Evolutionary conservation across 495 filamentous ascomycete species (phyloP), one percentile per base, ranked within the genome.

Genomic region (Hypoxylon intermedium): DNA sequence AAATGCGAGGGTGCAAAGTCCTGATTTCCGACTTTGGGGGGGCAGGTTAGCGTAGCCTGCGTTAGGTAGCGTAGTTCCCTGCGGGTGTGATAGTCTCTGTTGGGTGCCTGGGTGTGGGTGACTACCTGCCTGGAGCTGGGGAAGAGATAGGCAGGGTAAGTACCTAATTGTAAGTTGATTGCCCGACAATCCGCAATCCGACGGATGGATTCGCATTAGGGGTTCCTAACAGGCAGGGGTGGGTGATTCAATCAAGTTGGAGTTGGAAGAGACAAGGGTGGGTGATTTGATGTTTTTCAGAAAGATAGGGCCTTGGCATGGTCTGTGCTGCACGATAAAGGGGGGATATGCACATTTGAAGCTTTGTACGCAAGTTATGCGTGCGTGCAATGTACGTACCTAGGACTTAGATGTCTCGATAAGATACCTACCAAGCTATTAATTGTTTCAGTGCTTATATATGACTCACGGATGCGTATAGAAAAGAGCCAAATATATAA

Each of bases 291-390:
- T 44, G 7, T 44, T 36, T 36, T 31, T n/a, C n/a, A n/a, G 15
- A 21, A 38, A 38, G 24, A 16, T 15, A 47, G 34, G 44, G 44
- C 12, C 5, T 37, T 19, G 11, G 46, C 13, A 26, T 48, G 44
- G 49, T 59, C 60, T 34, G 54, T 64, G 54, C 60, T 64, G 60
- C 49, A 59, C 3, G 30, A 7, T 58, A 58, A 58, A 64, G 60
- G 60, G 60, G 60, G 53, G 9, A 37, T 54, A 46, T 62, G 18
- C 36, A 51, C n/a, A 21, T 28, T 21, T 19, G 24, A 19, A 40
- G 6, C 36, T 30, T 52, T 11, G 21, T 43, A 43, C 24, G 43
- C 26, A 53, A 33, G 20, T 40, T 44, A 43, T 50, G 15, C 38
- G 36, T 43, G 13, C 41, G 40, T 36, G 11, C 28, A 24, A 41